These are phyloP conservation scores for Salix dunnii DNA, from an alignment of 345 rosid genomes.

Conservation along the genomic window DNA sequence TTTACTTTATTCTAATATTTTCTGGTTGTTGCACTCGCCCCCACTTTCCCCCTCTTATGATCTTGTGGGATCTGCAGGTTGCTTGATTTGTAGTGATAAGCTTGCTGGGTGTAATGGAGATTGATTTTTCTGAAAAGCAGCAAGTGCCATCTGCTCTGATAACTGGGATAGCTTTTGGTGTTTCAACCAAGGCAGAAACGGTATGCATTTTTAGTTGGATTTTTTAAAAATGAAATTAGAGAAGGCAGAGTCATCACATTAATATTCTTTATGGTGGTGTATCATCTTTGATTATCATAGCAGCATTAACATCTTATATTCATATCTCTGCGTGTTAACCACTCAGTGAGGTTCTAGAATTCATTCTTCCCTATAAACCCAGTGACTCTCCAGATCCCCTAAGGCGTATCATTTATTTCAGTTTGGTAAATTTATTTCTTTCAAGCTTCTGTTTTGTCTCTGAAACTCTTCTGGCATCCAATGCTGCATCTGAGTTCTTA, in stretches of 20 bases:
- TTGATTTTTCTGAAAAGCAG: conserved; percentile 31
- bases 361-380: neutral
- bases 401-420: neutral
- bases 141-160: conserved; percentile 42
- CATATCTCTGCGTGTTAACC: neutral
- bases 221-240: neutral
- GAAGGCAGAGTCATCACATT: neutral
- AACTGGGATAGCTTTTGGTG: conserved; percentile 35
- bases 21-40: no score
- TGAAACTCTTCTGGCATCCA: neutral
- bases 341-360: neutral
- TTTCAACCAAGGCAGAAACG: conserved; percentile 41
- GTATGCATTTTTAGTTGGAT: conserved; percentile 15
- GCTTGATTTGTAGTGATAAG: conserved; percentile 11
- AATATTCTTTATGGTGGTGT: neutral
- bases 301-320: neutral
- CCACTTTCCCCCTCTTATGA: neutral
- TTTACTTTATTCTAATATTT: no score
- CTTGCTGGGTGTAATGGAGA: conserved; percentile 29
- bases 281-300: neutral
- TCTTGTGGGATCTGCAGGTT: conserved; percentile 14
- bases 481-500: neutral
- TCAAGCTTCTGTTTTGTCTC: neutral
- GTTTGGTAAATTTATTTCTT: neutral
- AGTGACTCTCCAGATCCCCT: neutral